Percentiles rank a stretch among this genome's conserved stretches.
phyloP scores from a whole-genome alignment of 768 basidiomycete genomes.

The Tubosaeta sp. region DNA sequence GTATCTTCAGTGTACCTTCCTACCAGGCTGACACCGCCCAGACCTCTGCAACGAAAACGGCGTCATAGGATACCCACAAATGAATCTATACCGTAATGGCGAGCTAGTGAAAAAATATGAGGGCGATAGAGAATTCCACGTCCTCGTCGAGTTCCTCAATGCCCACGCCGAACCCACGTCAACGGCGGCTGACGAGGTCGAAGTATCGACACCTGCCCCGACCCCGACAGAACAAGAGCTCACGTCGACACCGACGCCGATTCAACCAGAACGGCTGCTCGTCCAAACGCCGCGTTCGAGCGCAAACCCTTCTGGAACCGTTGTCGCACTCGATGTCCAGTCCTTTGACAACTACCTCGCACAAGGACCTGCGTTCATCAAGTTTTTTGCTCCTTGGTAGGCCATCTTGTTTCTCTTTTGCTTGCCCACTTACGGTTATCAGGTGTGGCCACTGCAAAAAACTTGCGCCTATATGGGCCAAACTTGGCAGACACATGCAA shows the following conservation, averaged over 20 bases:
- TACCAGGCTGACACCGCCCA: slow-evolving; percentile 25
- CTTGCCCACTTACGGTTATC: neutral
- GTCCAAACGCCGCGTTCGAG: neutral
- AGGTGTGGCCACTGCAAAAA: slow-evolving; percentile 97
- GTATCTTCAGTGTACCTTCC: slow-evolving; percentile 20
- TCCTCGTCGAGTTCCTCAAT: slow-evolving; percentile 54
- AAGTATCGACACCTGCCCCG: neutral
- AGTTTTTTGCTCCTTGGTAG: slow-evolving; percentile 91
- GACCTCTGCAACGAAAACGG: slow-evolving; percentile 76
- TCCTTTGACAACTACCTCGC: slow-evolving; percentile 39
- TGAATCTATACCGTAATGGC: slow-evolving; percentile 72
- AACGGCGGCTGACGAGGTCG: neutral
- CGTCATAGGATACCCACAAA: slow-evolving; percentile 69
- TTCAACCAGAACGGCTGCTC: neutral
- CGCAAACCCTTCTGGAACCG: neutral
- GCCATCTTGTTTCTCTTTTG: neutral
- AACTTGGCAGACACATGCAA: slow-evolving; percentile 69
- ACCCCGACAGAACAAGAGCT: slow-evolving; percentile 2
- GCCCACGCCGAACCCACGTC: slow-evolving; percentile 34
- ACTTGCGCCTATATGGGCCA: slow-evolving; percentile 76
- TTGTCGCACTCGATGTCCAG: slow-evolving; percentile 17
- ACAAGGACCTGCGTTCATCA: slow-evolving; percentile 56
- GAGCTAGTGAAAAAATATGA: slow-evolving; percentile 53
- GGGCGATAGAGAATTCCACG: slow-evolving; percentile 48
- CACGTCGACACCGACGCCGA: neutral